These are phyloP conservation scores for Tagetes patula DNA, from an alignment of 129 eudicot species.

Conservation along the genomic window DNA sequence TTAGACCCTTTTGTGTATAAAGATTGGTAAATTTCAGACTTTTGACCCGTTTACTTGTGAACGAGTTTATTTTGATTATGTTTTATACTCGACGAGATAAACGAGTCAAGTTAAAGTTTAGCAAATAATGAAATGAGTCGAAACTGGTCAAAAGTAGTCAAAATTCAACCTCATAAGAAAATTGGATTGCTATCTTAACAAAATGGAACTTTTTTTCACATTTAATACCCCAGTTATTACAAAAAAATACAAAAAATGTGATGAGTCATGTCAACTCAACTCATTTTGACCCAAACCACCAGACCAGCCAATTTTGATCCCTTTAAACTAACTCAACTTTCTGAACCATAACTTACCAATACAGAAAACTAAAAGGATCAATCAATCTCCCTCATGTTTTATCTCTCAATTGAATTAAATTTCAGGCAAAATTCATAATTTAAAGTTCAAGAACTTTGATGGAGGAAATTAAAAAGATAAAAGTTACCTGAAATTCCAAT, in stretches of 20 bases:
- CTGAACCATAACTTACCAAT: not conserved
- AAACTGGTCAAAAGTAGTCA: not conserved
- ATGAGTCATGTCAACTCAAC: not conserved
- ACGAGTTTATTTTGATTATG: not conserved
- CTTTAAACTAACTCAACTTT: not conserved
- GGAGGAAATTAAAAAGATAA: not conserved
- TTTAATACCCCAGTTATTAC: not conserved
- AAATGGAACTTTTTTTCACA: not conserved
- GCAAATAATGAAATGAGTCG: not conserved
- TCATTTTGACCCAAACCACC: not conserved
- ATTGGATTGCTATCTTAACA: not conserved
- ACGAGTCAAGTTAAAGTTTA: not conserved
- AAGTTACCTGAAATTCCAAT: constrained; percentile 79
- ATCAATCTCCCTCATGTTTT: not conserved
- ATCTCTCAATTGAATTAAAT: not conserved
- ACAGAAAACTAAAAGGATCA: not conserved
- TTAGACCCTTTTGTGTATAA: no score
- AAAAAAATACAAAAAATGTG: not conserved
- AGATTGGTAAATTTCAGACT: no score
- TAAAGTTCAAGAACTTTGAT: not conserved
- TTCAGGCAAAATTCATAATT: not conserved
- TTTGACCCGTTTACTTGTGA: not conserved
- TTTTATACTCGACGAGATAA: not conserved
- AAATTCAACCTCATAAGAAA: constrained; percentile 2
- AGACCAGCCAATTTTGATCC: not conserved